These are phyloP conservation scores for Exophiala dermatitidis DNA, from an alignment of 2,329 filamentous ascomycete genomes.

Conservation along the genomic window DNA sequence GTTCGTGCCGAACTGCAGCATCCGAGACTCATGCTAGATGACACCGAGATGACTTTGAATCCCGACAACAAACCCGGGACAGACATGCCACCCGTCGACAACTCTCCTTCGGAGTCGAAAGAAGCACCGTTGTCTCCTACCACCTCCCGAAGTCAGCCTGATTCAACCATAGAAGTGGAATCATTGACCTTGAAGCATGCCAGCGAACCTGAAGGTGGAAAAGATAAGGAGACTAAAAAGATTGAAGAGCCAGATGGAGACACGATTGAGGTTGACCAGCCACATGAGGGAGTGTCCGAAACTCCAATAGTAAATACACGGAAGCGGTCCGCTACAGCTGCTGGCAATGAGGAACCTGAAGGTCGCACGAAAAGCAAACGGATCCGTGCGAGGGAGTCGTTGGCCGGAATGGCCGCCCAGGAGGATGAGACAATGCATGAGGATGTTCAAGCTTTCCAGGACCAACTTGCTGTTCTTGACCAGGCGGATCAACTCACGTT, in stretches of 20 bases:
- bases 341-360: slow-evolving; percentile 51
- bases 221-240: neutral
- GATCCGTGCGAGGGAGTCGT: slow-evolving; percentile 53
- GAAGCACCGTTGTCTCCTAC: neutral
- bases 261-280: neutral
- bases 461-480: slow-evolving; percentile 47
- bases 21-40: slow-evolving; percentile 25
- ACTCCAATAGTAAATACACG: slow-evolving; percentile 30
- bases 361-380: slow-evolving; percentile 54
- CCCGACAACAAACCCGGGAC: neutral
- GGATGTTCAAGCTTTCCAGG: slow-evolving; percentile 47
- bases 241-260: neutral
- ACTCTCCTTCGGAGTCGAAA: neutral
- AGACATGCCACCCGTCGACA: neutral
- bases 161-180: neutral
- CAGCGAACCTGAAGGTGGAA: neutral
- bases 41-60: slow-evolving; percentile 4
- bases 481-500: slow-evolving; percentile 54
- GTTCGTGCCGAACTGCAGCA: slow-evolving; percentile 39
- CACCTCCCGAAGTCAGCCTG: neutral
- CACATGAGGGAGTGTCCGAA: slow-evolving; percentile 13
- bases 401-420: slow-evolving; percentile 41
- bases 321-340: slow-evolving; percentile 56
- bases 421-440: slow-evolving; percentile 46
- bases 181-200: neutral